These are phyloP conservation scores for Salvia splendens DNA, from an alignment of 257 asterid species.

Conservation along the genomic window DNA sequence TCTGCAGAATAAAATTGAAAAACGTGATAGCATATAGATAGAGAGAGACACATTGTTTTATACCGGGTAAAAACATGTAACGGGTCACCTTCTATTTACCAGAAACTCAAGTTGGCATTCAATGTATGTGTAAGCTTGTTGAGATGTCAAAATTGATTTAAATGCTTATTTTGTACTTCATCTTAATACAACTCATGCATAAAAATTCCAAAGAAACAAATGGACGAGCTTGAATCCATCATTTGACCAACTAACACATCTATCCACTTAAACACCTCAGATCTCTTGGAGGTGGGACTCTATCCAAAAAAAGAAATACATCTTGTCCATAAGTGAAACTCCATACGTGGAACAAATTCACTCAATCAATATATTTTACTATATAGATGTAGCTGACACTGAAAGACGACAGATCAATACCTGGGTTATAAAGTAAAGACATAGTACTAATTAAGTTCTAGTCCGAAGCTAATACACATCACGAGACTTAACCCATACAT, in stretches of 20 bases:
- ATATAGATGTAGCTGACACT: not conserved
- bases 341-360: constrained; percentile 24
- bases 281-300: constrained; percentile 18
- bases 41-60: not conserved
- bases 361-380: not conserved
- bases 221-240: constrained; percentile 15
- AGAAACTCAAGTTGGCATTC: not conserved
- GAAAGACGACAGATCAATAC: not conserved
- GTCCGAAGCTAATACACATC: constrained; percentile 1
- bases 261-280: constrained; percentile 15
- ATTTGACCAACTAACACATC: constrained; percentile 35
- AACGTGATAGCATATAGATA: not conserved
- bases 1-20: constrained; percentile 51
- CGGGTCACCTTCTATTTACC: not conserved
- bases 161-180: not conserved
- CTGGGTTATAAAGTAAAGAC: not conserved
- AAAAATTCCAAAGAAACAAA: not conserved
- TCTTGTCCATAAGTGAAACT: constrained; percentile 30
- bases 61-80: not conserved
- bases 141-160: constrained; percentile 15
- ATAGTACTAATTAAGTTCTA: constrained; percentile 1
- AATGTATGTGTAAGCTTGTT: not conserved
- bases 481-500: constrained; percentile 11
- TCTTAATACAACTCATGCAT: constrained; percentile 24
- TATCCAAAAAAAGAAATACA: constrained; percentile 25